Evolutionary conservation across 768 basidiomycete species (phyloP), one percentile per base, ranked within the genome.

Genomic region (Sporobolomyces pararoseus): DNA sequence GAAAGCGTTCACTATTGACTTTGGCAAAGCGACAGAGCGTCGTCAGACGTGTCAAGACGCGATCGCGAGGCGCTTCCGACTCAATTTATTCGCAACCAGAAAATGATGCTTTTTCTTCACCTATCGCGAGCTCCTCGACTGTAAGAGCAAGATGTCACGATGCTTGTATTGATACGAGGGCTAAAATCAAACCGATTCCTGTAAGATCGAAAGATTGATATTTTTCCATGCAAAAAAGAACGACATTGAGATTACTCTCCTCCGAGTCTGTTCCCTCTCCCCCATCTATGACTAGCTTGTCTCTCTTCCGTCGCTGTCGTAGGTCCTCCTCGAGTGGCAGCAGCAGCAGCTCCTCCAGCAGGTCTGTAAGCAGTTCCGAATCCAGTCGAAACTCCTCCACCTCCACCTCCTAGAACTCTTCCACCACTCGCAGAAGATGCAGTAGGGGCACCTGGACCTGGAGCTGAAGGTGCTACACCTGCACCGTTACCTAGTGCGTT

Each of bases 211-310:
- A n/a, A n/a, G n/a, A n/a, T n/a, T n/a, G n/a, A n/a, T n/a, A n/a
- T n/a, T n/a, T n/a, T n/a, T n/a, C n/a, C n/a, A n/a, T n/a, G 75
- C 25, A 47, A 47, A 13, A 6, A 47, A 13, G 10, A 12, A 13
- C 46, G 46, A 47, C 23, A 14, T 47, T 23, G 21, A 21, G 7
- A 29, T 27, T 60, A 69, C 31, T 64, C 62, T 21, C 21, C 35
- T 7, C 75, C 75, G 5, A 76, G 52, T 54, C 75, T 60, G 25
- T 66, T 64, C 61, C 75, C 75, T 21, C 61, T 57, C 4, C 75
- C 75, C 72, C 72, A 76, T 32, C 65, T 51, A 51, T 76, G 65
- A 47, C 49, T 23, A 49, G 65, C 52, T 54, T 44, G 25, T 31
- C 65, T 21, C 35, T 54, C 70, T n/a, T 44, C 54, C 51, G 34